These are phyloP conservation scores for Eucalyptus pauciflora DNA, from an alignment of 345 rosid genomes.

Conservation along the genomic window DNA sequence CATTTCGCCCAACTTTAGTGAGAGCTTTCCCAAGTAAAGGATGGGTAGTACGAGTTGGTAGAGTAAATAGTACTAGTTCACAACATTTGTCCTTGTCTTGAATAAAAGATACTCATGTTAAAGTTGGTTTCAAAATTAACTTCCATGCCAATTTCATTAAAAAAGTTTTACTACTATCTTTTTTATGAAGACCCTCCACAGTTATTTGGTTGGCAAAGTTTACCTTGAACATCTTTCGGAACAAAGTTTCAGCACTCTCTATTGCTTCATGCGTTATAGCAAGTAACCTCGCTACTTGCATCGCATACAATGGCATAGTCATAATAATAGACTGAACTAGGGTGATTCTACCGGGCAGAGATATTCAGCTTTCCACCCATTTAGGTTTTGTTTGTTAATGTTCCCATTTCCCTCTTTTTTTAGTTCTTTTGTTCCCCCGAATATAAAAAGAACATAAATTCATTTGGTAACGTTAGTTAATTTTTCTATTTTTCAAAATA, in stretches of 20 bases:
- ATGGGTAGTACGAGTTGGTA: neutral
- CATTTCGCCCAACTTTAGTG: neutral
- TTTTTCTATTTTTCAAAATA: too few species aligned
- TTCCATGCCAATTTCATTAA: neutral
- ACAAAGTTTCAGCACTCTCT: neutral
- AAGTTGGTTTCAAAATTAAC: neutral
- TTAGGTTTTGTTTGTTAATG: too few species aligned
- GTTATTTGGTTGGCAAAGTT: neutral
- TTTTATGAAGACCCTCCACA: neutral
- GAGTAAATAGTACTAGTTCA: neutral
- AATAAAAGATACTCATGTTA: neutral
- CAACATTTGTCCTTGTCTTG: neutral
- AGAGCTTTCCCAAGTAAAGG: neutral
- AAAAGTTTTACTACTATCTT: neutral
- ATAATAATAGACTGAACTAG: neutral
- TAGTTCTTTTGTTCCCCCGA: rapidly evolving
- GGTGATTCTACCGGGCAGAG: neutral
- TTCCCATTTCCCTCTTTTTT: too few species aligned
- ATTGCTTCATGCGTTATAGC: neutral
- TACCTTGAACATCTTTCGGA: neutral
- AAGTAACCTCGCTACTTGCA: neutral
- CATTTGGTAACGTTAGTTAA: too few species aligned
- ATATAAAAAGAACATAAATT: too few species aligned
- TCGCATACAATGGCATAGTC: neutral
- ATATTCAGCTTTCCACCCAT: neutral